Evolutionary conservation across 1,139 yeast species (phyloP).

Genomic region (Nakaseomyces bracarensis): DNA sequence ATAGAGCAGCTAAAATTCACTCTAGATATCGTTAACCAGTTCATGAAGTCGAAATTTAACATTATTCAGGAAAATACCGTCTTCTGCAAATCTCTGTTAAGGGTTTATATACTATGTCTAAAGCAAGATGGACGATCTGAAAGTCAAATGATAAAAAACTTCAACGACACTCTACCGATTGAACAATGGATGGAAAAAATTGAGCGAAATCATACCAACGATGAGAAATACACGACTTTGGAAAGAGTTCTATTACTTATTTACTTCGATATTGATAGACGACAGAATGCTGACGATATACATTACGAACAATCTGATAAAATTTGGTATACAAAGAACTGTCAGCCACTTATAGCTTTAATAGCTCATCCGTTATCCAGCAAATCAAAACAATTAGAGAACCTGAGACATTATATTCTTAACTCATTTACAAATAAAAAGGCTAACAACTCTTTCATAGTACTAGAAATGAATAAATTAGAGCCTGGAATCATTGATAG

Average conservation of each 20-base stretch:
- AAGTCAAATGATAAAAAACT: slow-evolving; percentile 7
- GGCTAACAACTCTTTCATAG: slow-evolving; percentile 9
- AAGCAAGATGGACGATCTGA: slow-evolving; percentile 5
- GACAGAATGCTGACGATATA: slow-evolving; percentile 9
- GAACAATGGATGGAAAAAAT: slow-evolving; percentile 14
- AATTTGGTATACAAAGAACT: slow-evolving; percentile 14
- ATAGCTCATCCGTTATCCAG: slow-evolving; percentile 15
- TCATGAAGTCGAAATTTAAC: slow-evolving; percentile 12
- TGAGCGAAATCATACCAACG: background rate
- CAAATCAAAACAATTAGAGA: slow-evolving; percentile 21
- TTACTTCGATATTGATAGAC: slow-evolving; percentile 20
- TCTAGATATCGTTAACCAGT: slow-evolving; percentile 14
- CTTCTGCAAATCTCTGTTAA: slow-evolving; percentile 21
- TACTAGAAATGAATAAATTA: slow-evolving; percentile 8
- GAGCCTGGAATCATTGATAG: slow-evolving; percentile 14
- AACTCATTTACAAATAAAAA: slow-evolving; percentile 9
- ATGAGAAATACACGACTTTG: background rate
- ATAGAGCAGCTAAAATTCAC: slow-evolving; percentile 18
- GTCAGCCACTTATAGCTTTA: slow-evolving; percentile 8
- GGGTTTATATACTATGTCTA: slow-evolving; percentile 18
- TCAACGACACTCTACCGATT: slow-evolving; percentile 16
- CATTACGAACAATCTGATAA: slow-evolving; percentile 9
- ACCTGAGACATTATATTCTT: slow-evolving; percentile 16
- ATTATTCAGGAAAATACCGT: slow-evolving; percentile 10
- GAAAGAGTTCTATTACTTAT: slow-evolving; percentile 18